Percentiles rank a stretch among this genome's conserved stretches.
phyloP scores from a whole-genome alignment of 179 eudicot species.

The Drosera spatulata region DNA sequence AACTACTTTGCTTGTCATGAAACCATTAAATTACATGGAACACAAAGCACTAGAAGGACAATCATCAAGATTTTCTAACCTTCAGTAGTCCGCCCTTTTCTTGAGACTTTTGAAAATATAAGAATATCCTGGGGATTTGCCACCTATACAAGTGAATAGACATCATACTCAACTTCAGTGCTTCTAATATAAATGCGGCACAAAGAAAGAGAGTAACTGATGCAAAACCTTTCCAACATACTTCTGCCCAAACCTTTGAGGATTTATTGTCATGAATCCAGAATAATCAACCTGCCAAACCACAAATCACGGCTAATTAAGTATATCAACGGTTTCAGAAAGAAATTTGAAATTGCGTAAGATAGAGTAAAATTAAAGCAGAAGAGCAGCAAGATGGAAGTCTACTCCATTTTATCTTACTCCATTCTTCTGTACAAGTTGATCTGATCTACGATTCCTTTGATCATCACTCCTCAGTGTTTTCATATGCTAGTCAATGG shows the following conservation, averaged over 20 bases:
- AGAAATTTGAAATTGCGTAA: no score
- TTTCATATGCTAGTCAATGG: no score
- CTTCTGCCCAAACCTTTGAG: slow-evolving; percentile 97
- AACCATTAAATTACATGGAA: no score
- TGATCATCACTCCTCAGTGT: no score
- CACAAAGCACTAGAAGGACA: background rate
- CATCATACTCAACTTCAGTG: slow-evolving; percentile 4
- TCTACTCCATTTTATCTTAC: no score
- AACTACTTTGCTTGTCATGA: no score
- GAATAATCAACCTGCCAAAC: slow-evolving; percentile 87
- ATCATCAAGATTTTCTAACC: background rate
- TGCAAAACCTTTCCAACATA: slow-evolving; percentile 90
- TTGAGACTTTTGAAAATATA: slow-evolving; percentile 45
- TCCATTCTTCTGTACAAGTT: no score
- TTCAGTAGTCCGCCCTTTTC: background rate
- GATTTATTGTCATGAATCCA: slow-evolving; percentile 97
- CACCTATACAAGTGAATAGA: slow-evolving; percentile 41
- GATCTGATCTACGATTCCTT: no score
- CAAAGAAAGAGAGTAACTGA: background rate
- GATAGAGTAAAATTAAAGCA: no score
- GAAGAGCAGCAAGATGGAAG: no score
- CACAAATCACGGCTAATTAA: slow-evolving; percentile 7
- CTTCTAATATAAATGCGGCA: background rate
- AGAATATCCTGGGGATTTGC: slow-evolving; percentile 99
- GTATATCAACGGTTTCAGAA: background rate